Conservation (phyloP, 352 stramenopile species). For the Pelagophyceae sp. region DNA sequence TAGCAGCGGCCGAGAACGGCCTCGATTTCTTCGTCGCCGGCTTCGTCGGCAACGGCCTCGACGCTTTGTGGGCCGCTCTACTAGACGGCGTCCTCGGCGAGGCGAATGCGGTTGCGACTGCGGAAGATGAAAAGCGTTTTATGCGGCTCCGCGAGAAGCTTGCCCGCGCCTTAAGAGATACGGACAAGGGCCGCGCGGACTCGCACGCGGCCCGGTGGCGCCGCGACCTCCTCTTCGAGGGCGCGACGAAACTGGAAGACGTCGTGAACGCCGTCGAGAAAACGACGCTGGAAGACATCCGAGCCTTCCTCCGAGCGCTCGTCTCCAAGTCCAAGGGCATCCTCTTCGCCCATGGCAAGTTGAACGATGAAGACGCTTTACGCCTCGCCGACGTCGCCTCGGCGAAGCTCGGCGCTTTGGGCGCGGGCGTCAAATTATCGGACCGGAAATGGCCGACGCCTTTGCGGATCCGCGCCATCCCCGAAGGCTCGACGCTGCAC, state of each 20-base stretch:
- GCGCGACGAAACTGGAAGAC: neutral
- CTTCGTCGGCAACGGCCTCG: neutral
- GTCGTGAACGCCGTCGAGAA: neutral
- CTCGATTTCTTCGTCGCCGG: neutral
- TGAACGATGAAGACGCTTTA: neutral
- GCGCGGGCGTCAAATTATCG: neutral
- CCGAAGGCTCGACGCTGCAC: neutral
- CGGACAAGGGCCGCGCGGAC: slow-evolving; percentile 1
- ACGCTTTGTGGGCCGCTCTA: neutral
- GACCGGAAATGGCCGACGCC: neutral
- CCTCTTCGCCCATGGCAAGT: neutral
- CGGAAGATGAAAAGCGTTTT: too few relatives aligned
- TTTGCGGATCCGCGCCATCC: neutral
- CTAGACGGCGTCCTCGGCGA: neutral
- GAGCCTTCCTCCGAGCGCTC: neutral
- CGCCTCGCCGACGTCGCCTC: neutral
- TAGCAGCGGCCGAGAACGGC: neutral
- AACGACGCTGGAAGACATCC: neutral
- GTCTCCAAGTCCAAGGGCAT: neutral
- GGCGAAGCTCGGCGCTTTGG: neutral
- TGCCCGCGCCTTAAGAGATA: neutral
- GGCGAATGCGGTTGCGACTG: neutral
- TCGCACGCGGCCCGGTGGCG: neutral
- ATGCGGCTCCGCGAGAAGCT: neutral
- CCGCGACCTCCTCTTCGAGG: neutral